Conservation (phyloP, 176 grass and related monocot genomes). For the Ensete ventricosum region DNA sequence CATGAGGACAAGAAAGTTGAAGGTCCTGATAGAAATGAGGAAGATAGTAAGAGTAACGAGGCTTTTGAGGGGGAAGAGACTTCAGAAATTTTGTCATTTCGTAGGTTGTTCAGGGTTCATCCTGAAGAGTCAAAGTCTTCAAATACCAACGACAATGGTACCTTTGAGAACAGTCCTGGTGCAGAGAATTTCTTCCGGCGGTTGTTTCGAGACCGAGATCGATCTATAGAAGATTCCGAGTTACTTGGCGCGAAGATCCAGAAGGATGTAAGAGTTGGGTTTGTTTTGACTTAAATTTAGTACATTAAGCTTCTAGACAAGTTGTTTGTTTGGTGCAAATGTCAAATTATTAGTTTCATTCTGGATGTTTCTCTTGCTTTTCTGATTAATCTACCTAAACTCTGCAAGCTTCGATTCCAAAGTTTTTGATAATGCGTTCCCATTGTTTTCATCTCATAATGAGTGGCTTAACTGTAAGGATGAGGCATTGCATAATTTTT, state of each 20-base stretch:
- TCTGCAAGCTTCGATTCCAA: not conserved
- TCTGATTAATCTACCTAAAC: not conserved
- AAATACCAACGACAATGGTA: constrained; percentile 38
- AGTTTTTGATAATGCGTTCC: not conserved
- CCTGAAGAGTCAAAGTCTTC: constrained; percentile 65
- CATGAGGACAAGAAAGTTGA: constrained; percentile 64
- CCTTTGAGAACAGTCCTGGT: constrained; percentile 80
- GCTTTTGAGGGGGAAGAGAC: constrained; percentile 69
- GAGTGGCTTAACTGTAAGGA: too few relatives aligned
- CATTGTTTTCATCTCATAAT: too few relatives aligned
- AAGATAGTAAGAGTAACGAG: constrained; percentile 32
- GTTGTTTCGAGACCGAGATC: constrained; percentile 74
- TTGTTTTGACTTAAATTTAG: not conserved
- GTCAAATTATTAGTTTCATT: not conserved
- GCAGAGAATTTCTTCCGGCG: constrained; percentile 87
- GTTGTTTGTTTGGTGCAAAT: not conserved
- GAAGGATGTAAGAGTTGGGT: constrained; percentile 52
- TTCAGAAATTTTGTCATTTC: constrained; percentile 84
- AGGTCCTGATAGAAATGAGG: constrained; percentile 42
- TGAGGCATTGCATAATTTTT: too few relatives aligned
- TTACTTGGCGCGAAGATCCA: constrained; percentile 48
- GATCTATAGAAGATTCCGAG: constrained; percentile 85
- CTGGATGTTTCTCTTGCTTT: not conserved
- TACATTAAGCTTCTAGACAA: constrained; percentile 18
- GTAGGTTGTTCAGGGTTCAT: constrained; percentile 89